Evolutionary conservation across 2,329 filamentous ascomycete genomes (phyloP), one percentile per base, ranked within the genome.

Genomic region (Diaporthe humulicola): DNA sequence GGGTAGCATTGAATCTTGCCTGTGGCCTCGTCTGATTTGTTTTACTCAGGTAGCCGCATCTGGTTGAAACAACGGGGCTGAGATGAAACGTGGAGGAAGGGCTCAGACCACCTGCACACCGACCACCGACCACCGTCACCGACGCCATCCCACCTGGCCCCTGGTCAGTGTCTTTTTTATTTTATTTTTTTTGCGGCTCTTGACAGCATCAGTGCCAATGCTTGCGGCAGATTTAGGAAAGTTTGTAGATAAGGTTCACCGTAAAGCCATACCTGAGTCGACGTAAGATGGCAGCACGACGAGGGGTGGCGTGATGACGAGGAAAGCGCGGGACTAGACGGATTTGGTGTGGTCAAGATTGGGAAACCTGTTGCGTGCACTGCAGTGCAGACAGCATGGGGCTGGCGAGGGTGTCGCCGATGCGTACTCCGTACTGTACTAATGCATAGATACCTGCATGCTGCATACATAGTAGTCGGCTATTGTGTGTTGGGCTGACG

Each of bases 61-160:
- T 69, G 33, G 64, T 69, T 69, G 64, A 69, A 69, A 69, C 64
- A 69, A 69, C 33, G 64, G 64, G 70, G 54, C 70, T 28, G 56
- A 71, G 56, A 71, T 71, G 70, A 71, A 61, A 71, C 70, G n/a
- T 61, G 70, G 57, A n/a, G 42, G 69, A 57, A n/a, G 69, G 52
- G 54, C 69, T 71, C 69, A 48, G 50, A 48, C 52, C 52, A 58
- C 54, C 38, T 22, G 30, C 69, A 50, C 38, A 50, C 36, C 40
- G 38, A 60, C 33, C 40, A 52, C 56, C 54, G n/a, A 28, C 38
- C 38, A 57, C 38, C 14, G 50, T 57, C 67, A 70, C 67, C 48
- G 64, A 69, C 48, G 22, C n/a, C 64, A 40, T 15, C 19, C 22
- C 5, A 17, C n/a, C 19, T n/a, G 33, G 33, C 48, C 19, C 22